Evolutionary conservation across 78 protist genomes (phyloP).

Genomic region (Pigoraptor vietnamica): DNA sequence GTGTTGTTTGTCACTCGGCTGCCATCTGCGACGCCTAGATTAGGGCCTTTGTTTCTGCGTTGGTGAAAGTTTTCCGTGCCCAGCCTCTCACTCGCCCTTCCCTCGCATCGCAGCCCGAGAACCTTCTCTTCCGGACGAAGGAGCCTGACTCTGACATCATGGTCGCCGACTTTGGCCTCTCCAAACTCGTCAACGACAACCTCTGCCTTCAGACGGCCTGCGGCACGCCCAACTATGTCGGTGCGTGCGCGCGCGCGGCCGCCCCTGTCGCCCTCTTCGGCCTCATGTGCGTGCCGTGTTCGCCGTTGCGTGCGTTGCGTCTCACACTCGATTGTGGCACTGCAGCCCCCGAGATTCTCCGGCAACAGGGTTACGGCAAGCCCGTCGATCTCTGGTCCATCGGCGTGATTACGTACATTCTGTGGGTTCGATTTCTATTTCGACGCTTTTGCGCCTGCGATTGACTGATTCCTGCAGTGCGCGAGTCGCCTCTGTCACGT

Average conservation of each 20-base stretch:
- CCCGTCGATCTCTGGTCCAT: constrained; percentile 72
- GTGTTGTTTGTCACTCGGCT: not conserved
- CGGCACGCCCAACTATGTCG: constrained; percentile 29
- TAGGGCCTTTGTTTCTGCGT: no score
- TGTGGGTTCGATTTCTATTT: constrained; percentile 1
- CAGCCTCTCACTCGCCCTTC: no score
- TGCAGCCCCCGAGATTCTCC: constrained; percentile 75
- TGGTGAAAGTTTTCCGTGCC: no score
- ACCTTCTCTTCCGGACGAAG: constrained; percentile 19
- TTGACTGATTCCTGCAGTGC: no score
- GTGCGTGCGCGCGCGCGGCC: not conserved
- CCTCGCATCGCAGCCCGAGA: constrained; percentile 37
- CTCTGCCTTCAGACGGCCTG: constrained; percentile 15
- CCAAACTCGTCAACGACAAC: constrained; percentile 32
- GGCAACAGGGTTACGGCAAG: constrained; percentile 65
- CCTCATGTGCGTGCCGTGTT: not conserved
- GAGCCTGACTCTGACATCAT: constrained; percentile 8
- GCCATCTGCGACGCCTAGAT: not conserved
- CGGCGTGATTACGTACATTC: constrained; percentile 75
- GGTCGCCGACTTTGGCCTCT: constrained; percentile 54
- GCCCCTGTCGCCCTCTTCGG: no score
- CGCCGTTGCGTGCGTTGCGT: not conserved
- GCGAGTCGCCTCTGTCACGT: no score
- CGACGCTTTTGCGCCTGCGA: not conserved
- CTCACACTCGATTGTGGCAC: not conserved